Evolutionary conservation across 148 eudicot genomes (phyloP).

Genomic region (Nepenthes mirabilis): DNA sequence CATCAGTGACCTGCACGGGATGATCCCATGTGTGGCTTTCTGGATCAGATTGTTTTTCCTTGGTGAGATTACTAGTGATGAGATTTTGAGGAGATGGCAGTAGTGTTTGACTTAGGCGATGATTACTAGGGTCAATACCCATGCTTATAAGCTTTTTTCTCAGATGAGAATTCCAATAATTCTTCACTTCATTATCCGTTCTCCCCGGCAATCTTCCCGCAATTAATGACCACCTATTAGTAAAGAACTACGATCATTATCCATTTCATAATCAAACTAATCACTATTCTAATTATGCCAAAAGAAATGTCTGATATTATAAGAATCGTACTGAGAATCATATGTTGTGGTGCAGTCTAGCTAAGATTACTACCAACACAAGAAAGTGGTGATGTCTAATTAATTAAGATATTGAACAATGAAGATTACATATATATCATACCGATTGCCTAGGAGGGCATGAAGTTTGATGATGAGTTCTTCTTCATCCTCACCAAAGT

Average conservation of each 20-base stretch:
- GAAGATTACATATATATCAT: background rate
- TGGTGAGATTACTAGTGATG: background rate
- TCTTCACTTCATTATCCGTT: background rate
- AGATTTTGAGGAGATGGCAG: background rate
- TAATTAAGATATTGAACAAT: too few species aligned
- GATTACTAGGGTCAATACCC: conserved; percentile 5
- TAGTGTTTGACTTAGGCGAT: conserved; percentile 2
- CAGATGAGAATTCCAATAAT: conserved; percentile 7
- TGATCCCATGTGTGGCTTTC: background rate
- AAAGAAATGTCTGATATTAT: background rate
- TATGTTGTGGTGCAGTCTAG: too few species aligned
- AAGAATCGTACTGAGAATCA: too few species aligned
- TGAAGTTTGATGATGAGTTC: too few species aligned
- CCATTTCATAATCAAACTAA: background rate
- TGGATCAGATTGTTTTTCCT: background rate
- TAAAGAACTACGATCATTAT: background rate
- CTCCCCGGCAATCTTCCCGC: conserved; percentile 7
- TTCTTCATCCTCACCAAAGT: conserved; percentile 10
- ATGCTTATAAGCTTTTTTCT: conserved; percentile 1
- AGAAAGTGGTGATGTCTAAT: too few species aligned
- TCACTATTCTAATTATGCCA: background rate
- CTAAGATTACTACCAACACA: too few species aligned
- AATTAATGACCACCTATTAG: conserved; percentile 5
- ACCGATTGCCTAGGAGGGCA: conserved; percentile 23
- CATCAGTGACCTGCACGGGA: background rate